Conservation (phyloP, 495 filamentous ascomycete genomes). For the Letharia lupina region DNA sequence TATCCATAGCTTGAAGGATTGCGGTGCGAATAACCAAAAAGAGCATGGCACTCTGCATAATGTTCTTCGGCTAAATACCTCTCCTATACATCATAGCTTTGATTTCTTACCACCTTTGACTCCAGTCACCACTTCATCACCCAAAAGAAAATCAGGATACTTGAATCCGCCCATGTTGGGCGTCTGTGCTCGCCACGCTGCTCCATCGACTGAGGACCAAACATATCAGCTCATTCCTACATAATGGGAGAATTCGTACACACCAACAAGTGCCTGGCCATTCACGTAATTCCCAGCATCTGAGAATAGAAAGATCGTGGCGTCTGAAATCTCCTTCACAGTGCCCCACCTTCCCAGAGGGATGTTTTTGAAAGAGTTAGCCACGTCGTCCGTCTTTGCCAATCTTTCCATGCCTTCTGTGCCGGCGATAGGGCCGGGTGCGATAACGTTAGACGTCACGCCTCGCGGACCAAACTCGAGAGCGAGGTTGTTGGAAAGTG, state of each 20-base stretch:
- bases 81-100: constrained; percentile 44
- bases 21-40: too few relatives aligned
- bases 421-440: constrained; percentile 66
- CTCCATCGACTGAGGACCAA: constrained; percentile 53
- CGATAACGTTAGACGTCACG: constrained; percentile 80
- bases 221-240: not conserved
- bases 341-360: constrained; percentile 71
- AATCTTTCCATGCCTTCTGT: constrained; percentile 60
- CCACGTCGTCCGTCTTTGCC: constrained; percentile 33
- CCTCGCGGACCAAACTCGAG: constrained; percentile 85
- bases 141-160: constrained; percentile 60
- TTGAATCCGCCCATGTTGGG: constrained; percentile 28
- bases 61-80: not conserved
- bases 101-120: constrained; percentile 54
- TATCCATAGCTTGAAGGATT: not conserved
- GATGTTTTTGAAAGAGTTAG: constrained; percentile 31
- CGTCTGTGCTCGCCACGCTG: constrained; percentile 53
- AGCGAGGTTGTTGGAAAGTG: constrained; percentile 61
- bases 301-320: constrained; percentile 78
- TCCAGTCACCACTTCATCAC: constrained; percentile 44
- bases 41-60: not conserved
- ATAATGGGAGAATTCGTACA: not conserved
- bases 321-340: constrained; percentile 84
- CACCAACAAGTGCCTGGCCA: constrained; percentile 19
- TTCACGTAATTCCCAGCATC: constrained; percentile 55